Base-by-base conservation (phyloP, 805 yeast species). In the Yamadazyma kitorensis region DNA sequence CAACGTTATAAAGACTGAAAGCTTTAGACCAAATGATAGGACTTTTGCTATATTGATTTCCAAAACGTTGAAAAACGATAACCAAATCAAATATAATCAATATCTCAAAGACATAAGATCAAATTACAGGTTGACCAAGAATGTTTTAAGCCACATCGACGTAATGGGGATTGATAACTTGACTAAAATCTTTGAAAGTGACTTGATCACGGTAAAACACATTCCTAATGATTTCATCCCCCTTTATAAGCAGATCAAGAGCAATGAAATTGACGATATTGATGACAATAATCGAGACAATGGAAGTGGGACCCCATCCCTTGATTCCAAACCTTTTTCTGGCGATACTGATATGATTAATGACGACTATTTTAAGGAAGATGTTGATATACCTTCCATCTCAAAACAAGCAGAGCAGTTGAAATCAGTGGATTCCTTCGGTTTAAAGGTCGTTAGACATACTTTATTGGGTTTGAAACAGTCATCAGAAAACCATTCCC, bases 361-460 rank as follows among this genome's bases (percentile, higher is more conserved):
- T 4, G 64, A 68, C 17, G 44, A 51, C 24, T 66, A 68, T 39
- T 65, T 68, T 40, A 47, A 58, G 36, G 52, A 55, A n/a, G 41
- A 35, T 37, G 14, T 48, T 30, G 34, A 48, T 27, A 58, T 59
- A 11, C 47, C 51, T 12, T 48, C 75, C 0, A 51, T 86, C 10
- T 72, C 70, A 2, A 84, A 82, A 41, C 75, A 75, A 26, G 65
- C 72, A 21, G 78, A 69, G 2, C 64, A 64, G 11, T 68, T 89
- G 31, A 59, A 61, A 29, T 70, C 94, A 1, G 95, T 86, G 6
- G 81, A 79, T 27, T 77, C 95, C 0, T 76, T 78, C 40, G 94
- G 93, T 9, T 71, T 88, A 61, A 81, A 80, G 45, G 82, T 81
- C 11, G 81, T 89, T 39, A 77, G 91, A 54, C 86, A 84, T 47